Conservation (phyloP, 306 rosid species). For the Pyrus communis region DNA sequence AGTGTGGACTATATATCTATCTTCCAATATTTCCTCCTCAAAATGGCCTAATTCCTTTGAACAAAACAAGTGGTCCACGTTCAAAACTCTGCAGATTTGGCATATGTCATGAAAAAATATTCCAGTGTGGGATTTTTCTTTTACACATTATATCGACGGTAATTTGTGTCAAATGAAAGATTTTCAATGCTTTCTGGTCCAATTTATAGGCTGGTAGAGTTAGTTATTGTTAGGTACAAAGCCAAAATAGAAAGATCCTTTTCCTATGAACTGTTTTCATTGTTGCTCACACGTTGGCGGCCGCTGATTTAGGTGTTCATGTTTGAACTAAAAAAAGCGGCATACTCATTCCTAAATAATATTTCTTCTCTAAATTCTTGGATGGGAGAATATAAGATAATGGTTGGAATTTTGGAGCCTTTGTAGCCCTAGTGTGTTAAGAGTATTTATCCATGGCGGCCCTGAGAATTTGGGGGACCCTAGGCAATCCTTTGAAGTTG, state of each 20-base stretch:
- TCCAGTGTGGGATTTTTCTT: background rate
- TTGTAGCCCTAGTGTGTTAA: background rate
- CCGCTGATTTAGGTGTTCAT: background rate
- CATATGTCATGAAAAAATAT: background rate
- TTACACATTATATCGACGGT: background rate
- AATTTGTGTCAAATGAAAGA: background rate
- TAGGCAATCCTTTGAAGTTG: no score
- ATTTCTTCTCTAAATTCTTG: background rate
- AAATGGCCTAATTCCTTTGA: background rate
- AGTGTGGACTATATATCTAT: background rate
- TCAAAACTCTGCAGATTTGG: background rate
- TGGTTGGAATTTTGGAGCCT: background rate
- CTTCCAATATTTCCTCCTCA: background rate
- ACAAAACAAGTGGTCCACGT: background rate
- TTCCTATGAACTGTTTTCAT: background rate
- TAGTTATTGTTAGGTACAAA: background rate
- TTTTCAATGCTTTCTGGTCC: background rate
- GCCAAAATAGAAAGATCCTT: background rate
- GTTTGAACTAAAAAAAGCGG: background rate
- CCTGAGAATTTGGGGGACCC: no score
- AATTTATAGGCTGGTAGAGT: background rate
- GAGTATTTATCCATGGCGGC: no score
- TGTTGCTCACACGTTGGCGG: background rate
- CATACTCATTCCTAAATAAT: background rate
- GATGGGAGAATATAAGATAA: background rate